phyloP scores from a whole-genome alignment of 2,329 filamentous ascomycete species.

The Phyllosticta capitalensis region DNA sequence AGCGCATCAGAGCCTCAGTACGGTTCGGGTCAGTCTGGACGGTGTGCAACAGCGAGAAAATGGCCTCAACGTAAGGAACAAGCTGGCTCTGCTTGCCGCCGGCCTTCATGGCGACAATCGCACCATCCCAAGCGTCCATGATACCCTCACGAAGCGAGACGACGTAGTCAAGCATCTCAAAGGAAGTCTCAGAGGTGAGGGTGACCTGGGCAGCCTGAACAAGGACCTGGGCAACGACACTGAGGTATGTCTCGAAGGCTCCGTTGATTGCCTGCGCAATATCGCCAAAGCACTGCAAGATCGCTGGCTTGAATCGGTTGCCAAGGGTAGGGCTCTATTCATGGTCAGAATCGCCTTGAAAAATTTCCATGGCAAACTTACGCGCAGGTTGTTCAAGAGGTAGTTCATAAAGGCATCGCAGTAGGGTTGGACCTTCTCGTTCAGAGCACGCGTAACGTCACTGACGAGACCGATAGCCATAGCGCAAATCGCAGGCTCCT shows the following conservation, averaged over 20 bases:
- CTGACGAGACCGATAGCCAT: slow-evolving; percentile 97
- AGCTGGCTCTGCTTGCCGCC: slow-evolving; percentile 68
- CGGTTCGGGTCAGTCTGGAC: slow-evolving; percentile 77
- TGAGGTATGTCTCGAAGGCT: slow-evolving; percentile 85
- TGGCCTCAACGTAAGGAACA: slow-evolving; percentile 68
- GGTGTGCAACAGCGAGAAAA: slow-evolving; percentile 77
- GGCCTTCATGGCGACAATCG: slow-evolving; percentile 86
- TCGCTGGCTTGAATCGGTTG: slow-evolving; percentile 96
- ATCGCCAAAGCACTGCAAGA: slow-evolving; percentile 95
- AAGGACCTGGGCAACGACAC: slow-evolving; percentile 85
- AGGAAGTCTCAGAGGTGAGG: slow-evolving; percentile 67
- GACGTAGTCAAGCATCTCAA: slow-evolving; percentile 96
- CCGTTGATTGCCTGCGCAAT: slow-evolving; percentile 90
- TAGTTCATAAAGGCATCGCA: slow-evolving; percentile 99
- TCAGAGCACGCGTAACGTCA: slow-evolving; percentile 87
- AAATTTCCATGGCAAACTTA: not conserved
- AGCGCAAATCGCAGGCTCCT: slow-evolving; percentile 86
- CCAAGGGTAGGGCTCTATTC: slow-evolving; percentile 64
- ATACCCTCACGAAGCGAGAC: slow-evolving; percentile 92
- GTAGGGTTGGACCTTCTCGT: slow-evolving; percentile 83
- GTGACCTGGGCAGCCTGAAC: slow-evolving; percentile 85
- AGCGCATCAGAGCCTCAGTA: slow-evolving; percentile 82
- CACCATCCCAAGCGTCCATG: slow-evolving; percentile 98
- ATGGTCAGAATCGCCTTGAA: not conserved
- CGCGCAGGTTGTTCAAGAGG: slow-evolving; percentile 78